Percentiles rank a stretch among this genome's conserved stretches.
phyloP scores from a whole-genome alignment of 2,329 filamentous ascomycete species.

The Cercospora canescens region DNA sequence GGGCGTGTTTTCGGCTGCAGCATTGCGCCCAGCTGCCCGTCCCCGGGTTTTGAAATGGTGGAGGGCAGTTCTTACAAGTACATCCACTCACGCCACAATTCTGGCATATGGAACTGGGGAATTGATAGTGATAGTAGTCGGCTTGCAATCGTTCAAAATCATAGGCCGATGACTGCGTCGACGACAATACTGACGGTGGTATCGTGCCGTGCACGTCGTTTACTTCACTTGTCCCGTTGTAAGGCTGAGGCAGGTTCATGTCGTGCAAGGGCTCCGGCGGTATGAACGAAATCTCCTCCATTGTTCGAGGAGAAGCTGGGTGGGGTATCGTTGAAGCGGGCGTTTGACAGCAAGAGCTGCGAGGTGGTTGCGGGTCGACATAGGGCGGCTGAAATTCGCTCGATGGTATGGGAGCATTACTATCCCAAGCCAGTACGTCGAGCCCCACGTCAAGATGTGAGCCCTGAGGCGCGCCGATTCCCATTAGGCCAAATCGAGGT shows the following conservation, averaged over 20 bases:
- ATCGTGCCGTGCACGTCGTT: not conserved
- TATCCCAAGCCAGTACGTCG: constrained; percentile 31
- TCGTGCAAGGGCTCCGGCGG: constrained; percentile 14
- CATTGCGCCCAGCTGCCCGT: constrained; percentile 36
- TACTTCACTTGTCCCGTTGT: not conserved
- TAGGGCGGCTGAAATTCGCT: constrained; percentile 25
- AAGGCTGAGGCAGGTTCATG: constrained; percentile 1
- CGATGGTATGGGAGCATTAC: constrained; percentile 26
- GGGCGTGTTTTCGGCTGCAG: constrained; percentile 36
- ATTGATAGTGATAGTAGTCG: constrained; percentile 34
- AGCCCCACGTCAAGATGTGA: constrained; percentile 16
- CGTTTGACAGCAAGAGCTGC: constrained; percentile 30
- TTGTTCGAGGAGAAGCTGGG: constrained; percentile 13
- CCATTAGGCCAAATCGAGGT: constrained; percentile 36
- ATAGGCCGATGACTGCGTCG: constrained; percentile 21
- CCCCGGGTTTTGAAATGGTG: constrained; percentile 33
- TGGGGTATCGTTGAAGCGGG: constrained; percentile 18
- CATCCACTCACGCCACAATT: constrained; percentile 36
- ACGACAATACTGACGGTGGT: constrained; percentile 9
- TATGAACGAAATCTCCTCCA: constrained; percentile 1
- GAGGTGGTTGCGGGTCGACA: constrained; percentile 14
- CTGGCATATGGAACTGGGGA: constrained; percentile 36
- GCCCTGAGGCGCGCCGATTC: constrained; percentile 31
- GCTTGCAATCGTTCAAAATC: constrained; percentile 29
- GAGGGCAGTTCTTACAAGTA: constrained; percentile 36